phyloP scores from a whole-genome alignment of 1,139 yeast species.

The Pichia sp. region DNA sequence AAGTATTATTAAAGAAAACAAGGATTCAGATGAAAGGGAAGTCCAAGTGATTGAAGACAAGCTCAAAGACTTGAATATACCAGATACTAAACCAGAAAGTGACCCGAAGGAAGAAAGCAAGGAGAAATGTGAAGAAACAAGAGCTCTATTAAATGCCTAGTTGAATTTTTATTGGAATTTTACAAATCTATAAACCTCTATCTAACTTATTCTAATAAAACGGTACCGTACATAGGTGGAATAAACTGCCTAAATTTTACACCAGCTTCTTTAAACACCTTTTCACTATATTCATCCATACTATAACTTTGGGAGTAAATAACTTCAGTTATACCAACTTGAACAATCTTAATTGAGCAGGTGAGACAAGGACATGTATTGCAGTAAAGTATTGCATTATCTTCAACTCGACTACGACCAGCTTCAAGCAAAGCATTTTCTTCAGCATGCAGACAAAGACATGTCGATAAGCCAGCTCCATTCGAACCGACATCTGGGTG shows the following conservation, averaged over 20 bases:
- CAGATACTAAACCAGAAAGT: conserved; percentile 3
- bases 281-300: conserved; percentile 74
- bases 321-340: conserved; percentile 86
- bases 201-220: conserved; percentile 14
- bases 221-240: conserved; percentile 41
- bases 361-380: conserved; percentile 97
- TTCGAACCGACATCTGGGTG: conserved; percentile 41
- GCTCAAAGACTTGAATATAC: conserved; percentile 11
- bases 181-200: not conserved
- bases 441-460: conserved; percentile 93
- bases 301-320: conserved; percentile 88
- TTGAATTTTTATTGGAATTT: not conserved
- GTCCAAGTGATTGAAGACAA: conserved; percentile 9
- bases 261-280: conserved; percentile 68
- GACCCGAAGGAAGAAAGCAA: not conserved
- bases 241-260: conserved; percentile 67
- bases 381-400: conserved; percentile 64
- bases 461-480: conserved; percentile 70
- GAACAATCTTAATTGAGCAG: conserved; percentile 91
- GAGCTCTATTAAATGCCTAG: not conserved
- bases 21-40: not conserved
- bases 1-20: conserved; percentile 4
- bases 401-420: conserved; percentile 81
- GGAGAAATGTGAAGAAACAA: not conserved
- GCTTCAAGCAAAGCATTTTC: conserved; percentile 93